Evolutionary conservation across 1,284 basidiomycete species (phyloP).

Genomic region (Cutaneotrichosporon mucoides): DNA sequence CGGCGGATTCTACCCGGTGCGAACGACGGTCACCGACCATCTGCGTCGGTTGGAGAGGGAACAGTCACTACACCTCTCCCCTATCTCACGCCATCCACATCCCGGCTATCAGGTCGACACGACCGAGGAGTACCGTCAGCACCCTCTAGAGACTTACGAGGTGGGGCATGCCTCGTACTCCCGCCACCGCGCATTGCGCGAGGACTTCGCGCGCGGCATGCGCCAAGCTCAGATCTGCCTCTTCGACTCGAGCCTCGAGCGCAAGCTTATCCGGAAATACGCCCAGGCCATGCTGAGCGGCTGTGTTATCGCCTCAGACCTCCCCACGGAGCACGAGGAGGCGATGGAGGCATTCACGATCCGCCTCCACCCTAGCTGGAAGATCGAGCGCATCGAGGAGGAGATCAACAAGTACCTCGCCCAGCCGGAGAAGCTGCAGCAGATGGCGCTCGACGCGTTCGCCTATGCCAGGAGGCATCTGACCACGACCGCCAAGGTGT

Average conservation of each 20-base stretch:
- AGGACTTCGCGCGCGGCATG: constrained; percentile 46
- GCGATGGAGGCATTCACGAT: constrained; percentile 38
- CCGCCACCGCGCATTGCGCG: constrained; percentile 33
- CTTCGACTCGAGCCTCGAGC: constrained; percentile 48
- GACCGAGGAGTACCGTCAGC: constrained; percentile 23
- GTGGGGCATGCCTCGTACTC: constrained; percentile 34
- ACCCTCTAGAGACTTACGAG: constrained; percentile 43
- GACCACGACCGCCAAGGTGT: constrained; percentile 43
- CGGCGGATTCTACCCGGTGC: constrained; percentile 48
- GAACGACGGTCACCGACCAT: constrained; percentile 39
- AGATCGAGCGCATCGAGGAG: constrained; percentile 38
- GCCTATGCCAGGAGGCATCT: constrained; percentile 42
- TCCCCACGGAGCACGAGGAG: constrained; percentile 47
- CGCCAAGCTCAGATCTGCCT: constrained; percentile 45
- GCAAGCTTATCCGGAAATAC: constrained; percentile 49
- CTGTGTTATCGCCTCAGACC: constrained; percentile 45
- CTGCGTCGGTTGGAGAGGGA: constrained; percentile 12
- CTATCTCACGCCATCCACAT: constrained; percentile 37
- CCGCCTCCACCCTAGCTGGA: constrained; percentile 37
- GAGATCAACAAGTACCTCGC: constrained; percentile 33
- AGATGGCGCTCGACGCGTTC: constrained; percentile 44
- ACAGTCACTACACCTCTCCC: not conserved
- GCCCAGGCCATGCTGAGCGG: constrained; percentile 46
- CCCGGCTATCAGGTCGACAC: constrained; percentile 42
- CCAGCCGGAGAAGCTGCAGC: constrained; percentile 34